A percentile compares a stretch with the other conserved stretches of the same genome.
Conservation (phyloP, 805 yeast species). For the Teunomyces lycoperdinae region DNA sequence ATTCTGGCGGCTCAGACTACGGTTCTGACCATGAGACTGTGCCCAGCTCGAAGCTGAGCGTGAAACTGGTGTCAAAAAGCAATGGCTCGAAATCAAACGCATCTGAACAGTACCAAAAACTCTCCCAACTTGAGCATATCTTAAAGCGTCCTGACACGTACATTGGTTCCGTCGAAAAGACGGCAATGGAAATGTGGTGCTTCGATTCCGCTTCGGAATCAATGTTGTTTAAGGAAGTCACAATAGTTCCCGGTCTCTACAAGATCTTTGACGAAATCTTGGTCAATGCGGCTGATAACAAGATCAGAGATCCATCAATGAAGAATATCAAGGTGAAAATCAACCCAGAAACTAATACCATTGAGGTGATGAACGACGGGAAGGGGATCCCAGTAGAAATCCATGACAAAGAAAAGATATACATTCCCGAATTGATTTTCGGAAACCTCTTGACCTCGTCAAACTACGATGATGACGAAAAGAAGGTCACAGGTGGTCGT, state of each 20-base stretch:
- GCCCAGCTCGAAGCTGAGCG: constrained; percentile 9
- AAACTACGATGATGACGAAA: constrained; percentile 91
- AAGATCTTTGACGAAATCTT: constrained; percentile 96
- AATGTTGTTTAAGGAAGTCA: constrained; percentile 57
- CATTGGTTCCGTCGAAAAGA: constrained; percentile 88
- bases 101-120: constrained; percentile 83
- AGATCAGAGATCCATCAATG: constrained; percentile 92
- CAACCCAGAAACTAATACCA: constrained; percentile 67
- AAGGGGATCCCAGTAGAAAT: constrained; percentile 93
- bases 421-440: constrained; percentile 93
- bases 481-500: constrained; percentile 97
- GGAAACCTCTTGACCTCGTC: constrained; percentile 94
- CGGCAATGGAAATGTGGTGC: constrained; percentile 82
- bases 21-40: constrained; percentile 2
- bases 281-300: constrained; percentile 98
- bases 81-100: constrained; percentile 29
- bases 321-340: constrained; percentile 79
- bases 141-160: constrained; percentile 97
- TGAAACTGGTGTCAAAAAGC: neutral
- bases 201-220: constrained; percentile 49
- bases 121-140: constrained; percentile 94
- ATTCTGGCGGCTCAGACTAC: constrained; percentile 10
- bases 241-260: constrained; percentile 91
- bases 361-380: constrained; percentile 89
- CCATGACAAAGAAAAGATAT: constrained; percentile 86